Base-by-base conservation (phyloP, 1,139 yeast genomes). In the Magnusiomyces suaveolens region DNA sequence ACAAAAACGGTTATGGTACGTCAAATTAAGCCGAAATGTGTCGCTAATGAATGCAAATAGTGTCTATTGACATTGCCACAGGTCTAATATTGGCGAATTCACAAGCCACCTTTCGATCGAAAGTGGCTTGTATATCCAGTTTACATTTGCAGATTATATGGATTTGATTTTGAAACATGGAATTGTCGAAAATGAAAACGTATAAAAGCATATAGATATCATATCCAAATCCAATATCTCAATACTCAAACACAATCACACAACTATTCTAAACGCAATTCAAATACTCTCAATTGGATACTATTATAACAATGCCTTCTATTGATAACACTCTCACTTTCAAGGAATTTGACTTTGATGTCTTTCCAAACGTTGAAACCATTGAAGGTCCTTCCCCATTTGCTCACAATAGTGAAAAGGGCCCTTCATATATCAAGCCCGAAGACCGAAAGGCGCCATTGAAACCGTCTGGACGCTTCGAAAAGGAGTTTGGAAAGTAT, bases 401-500 rank as follows among this genome's bases (percentile, higher is more conserved):
- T 32, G 47, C 44, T 39, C 44, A 46, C 16, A 38, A 1, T 8
- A 2, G 8, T 29, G 29, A 46, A 2, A 47, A 46, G 16, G 54
- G 54, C 8, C 54, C 54, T 21, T 48, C 52, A 18, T 52, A 48
- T 20, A 46, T 49, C 25, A 24, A 26, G 2, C 52, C 54, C 16
- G 48, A 52, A 29, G 26, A 52, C 43, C 50, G 54, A 16, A 36
- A 43, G 2, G 36, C 16, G 4, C 52, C 54, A 2, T 38, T 48
- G 8, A 38, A 29, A 10, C 21, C 49, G 3, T 43, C 52, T 14
- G 54, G 54, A 3, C 36, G 25, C 2, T 38, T 48, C 20, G 46
- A 48, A 2, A 25, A 43, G 8, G 44, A 52, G 47, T 52, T 48
- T 39, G 54, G 54, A 25, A 43, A 52, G 24, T 52, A 48, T 39